phyloP scores from a whole-genome alignment of 1,284 basidiomycete genomes.

The Moniliophthora roreri region DNA sequence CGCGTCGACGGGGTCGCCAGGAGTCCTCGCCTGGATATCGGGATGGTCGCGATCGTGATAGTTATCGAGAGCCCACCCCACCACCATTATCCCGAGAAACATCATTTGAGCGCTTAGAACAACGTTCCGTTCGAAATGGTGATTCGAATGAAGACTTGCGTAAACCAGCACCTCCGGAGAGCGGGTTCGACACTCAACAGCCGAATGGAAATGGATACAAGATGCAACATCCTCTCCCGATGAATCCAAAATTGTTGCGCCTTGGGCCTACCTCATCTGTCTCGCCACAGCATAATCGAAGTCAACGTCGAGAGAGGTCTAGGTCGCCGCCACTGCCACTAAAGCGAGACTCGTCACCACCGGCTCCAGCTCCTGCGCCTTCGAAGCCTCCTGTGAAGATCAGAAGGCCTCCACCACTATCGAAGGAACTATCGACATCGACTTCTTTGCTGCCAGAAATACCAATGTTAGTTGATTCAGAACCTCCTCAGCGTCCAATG shows the following conservation, averaged over 20 bases:
- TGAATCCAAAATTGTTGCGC: neutral
- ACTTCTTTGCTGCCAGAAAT: neutral
- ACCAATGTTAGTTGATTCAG: neutral
- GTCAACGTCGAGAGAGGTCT: neutral
- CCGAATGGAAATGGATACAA: conserved; percentile 2
- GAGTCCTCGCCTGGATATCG: neutral
- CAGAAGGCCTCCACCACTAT: neutral
- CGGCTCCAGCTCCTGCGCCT: neutral
- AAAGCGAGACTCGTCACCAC: neutral
- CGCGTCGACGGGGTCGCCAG: too few species aligned
- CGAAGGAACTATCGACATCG: neutral
- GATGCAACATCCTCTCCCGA: conserved; percentile 6
- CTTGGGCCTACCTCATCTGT: neutral
- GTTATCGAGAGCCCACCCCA: neutral
- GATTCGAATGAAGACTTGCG: conserved; percentile 1
- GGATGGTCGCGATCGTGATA: neutral
- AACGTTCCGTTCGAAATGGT: neutral
- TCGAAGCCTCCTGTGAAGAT: conserved; percentile 4
- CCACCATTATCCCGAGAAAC: neutral
- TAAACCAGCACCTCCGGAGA: neutral
- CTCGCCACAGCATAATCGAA: neutral
- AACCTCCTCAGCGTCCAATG: neutral
- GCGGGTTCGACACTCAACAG: neutral
- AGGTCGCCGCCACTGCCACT: neutral
- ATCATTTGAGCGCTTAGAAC: neutral